Conservation (phyloP, 73 alveolate species). For the Paramecium caudatum region DNA sequence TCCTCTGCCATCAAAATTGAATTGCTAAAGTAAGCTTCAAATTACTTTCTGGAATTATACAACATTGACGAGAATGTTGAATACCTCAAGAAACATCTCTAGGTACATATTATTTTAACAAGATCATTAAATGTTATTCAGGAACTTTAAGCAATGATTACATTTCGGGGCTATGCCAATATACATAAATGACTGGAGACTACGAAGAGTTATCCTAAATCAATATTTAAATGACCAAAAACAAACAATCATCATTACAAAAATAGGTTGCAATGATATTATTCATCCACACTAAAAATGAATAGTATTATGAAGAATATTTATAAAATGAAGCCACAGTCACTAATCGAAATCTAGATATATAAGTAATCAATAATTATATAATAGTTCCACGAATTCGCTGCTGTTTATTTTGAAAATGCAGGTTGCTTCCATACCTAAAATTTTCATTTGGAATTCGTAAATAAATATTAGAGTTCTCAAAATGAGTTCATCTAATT, state of each 20-base stretch:
- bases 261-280: constrained; percentile 18
- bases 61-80: background rate
- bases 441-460: too few species aligned
- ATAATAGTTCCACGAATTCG: too few species aligned
- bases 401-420: too few species aligned
- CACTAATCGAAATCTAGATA: too few species aligned
- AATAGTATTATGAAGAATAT: background rate
- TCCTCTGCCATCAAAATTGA: background rate
- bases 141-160: constrained; percentile 15
- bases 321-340: background rate
- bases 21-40: background rate
- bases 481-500: too few species aligned
- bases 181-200: background rate
- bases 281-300: background rate
- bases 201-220: background rate
- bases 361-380: too few species aligned
- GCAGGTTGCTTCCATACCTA: too few species aligned
- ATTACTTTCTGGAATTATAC: background rate
- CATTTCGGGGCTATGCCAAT: background rate
- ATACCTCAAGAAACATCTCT: background rate
- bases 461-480: too few species aligned
- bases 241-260: background rate
- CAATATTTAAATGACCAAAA: background rate
- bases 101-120: background rate
- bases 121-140: background rate